Evolutionary conservation across 306 rosid species (phyloP).

Genomic region (Astragalus membranaceus): DNA sequence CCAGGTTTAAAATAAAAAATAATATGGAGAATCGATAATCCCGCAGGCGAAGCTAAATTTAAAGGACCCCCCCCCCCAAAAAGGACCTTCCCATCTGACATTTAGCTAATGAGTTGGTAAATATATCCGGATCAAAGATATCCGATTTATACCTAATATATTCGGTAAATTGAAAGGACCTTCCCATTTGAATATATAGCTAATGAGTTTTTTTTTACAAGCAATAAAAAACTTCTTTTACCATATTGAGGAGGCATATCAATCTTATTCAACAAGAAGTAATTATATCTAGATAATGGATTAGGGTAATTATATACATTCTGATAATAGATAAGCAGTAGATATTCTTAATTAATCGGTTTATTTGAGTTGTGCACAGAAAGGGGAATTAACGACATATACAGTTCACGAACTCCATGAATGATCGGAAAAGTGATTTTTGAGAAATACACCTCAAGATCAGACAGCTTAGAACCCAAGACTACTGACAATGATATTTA

Average conservation of each 20-base stretch:
- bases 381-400: conserved; percentile 1
- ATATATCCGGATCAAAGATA: not conserved
- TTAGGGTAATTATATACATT: not conserved
- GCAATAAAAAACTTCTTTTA: not conserved
- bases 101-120: not conserved
- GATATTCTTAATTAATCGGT: not conserved
- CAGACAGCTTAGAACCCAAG: conserved; percentile 19
- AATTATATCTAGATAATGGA: conserved; percentile 2
- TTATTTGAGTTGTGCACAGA: not conserved
- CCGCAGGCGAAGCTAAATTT: not conserved
- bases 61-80: not conserved
- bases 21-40: conserved; percentile 11
- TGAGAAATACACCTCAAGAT: conserved; percentile 9
- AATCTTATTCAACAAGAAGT: not conserved
- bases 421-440: conserved; percentile 4
- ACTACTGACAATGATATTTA: conserved; percentile 18
- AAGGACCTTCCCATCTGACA: not conserved
- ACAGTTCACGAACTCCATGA: conserved; percentile 8
- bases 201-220: not conserved
- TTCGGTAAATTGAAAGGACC: too few species aligned
- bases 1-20: not conserved
- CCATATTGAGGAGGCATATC: not conserved
- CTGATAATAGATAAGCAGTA: not conserved
- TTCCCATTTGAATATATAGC: too few species aligned
- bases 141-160: not conserved